These are phyloP conservation scores for Pestalotiopsis sp. DNA, from an alignment of 2,329 filamentous ascomycete genomes.

Conservation along the genomic window DNA sequence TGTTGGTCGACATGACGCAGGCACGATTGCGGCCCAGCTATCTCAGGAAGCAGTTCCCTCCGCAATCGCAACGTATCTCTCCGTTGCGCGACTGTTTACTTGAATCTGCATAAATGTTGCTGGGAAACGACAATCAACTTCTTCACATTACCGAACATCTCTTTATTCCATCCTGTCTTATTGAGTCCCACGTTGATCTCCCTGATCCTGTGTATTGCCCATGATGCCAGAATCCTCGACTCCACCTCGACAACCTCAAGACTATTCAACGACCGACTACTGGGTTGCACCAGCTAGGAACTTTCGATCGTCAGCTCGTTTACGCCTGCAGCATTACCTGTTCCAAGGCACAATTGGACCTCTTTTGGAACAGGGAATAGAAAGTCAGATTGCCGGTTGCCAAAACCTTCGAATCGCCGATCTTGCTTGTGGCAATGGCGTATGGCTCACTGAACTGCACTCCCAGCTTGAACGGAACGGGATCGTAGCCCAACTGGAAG, in stretches of 20 bases:
- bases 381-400: constrained; percentile 11
- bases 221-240: constrained; percentile 27
- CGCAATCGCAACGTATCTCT: not conserved
- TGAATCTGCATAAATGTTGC: not conserved
- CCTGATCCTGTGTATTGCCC: constrained; percentile 38
- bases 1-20: not conserved
- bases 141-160: not conserved
- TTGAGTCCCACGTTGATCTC: not conserved
- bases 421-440: constrained; percentile 27
- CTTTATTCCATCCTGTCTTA: not conserved
- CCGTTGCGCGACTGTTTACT: not conserved
- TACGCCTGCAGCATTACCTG: constrained; percentile 4
- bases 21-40: not conserved
- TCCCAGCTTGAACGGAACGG: constrained; percentile 17
- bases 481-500: constrained; percentile 19
- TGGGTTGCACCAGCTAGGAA: constrained; percentile 19
- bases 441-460: constrained; percentile 23
- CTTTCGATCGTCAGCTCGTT: constrained; percentile 4
- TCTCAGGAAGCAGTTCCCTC: not conserved
- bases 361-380: constrained; percentile 16
- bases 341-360: constrained; percentile 24
- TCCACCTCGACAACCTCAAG: constrained; percentile 50
- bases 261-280: constrained; percentile 28
- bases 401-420: constrained; percentile 22
- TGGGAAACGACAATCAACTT: not conserved